Conservation (phyloP, 805 yeast genomes). For the Pichia scutulata region DNA sequence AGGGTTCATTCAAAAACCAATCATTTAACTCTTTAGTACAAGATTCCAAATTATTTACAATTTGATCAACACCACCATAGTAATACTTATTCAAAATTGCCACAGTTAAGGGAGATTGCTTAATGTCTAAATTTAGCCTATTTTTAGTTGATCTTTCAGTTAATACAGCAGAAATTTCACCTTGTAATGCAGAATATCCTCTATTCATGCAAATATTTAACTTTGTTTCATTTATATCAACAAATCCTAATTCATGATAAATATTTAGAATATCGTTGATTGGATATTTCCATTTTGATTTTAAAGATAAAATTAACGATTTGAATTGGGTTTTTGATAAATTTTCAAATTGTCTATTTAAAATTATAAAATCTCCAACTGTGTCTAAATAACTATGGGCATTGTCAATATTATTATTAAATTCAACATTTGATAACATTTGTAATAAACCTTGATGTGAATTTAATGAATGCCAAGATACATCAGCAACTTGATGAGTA, state of each 20-base stretch:
- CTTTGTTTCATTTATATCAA: slow-evolving; percentile 24
- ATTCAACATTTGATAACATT: slow-evolving; percentile 45
- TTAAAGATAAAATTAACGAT: slow-evolving; percentile 18
- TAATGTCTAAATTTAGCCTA: slow-evolving; percentile 10
- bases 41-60: slow-evolving; percentile 30
- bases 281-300: slow-evolving; percentile 37
- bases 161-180: slow-evolving; percentile 31
- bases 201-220: slow-evolving; percentile 44
- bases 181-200: slow-evolving; percentile 44
- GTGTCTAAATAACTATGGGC: slow-evolving; percentile 55
- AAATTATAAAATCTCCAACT: slow-evolving; percentile 53
- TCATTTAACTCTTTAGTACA: slow-evolving; percentile 32
- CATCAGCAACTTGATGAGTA: slow-evolving; percentile 57
- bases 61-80: slow-evolving; percentile 47
- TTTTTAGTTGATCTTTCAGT: slow-evolving; percentile 6
- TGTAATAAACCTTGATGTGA: slow-evolving; percentile 48
- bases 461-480: slow-evolving; percentile 60
- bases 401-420: slow-evolving; percentile 36
- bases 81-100: slow-evolving; percentile 39
- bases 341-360: slow-evolving; percentile 32
- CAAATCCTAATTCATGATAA: slow-evolving; percentile 31
- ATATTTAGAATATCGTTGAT: slow-evolving; percentile 35
- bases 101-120: slow-evolving; percentile 37
- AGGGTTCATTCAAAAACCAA: slow-evolving; percentile 34
- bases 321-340: slow-evolving; percentile 9